Percentiles rank a stretch among this genome's conserved stretches.
Conservation (phyloP, 1,284 basidiomycete species). For the Leccinum brunneo-olivaceum region DNA sequence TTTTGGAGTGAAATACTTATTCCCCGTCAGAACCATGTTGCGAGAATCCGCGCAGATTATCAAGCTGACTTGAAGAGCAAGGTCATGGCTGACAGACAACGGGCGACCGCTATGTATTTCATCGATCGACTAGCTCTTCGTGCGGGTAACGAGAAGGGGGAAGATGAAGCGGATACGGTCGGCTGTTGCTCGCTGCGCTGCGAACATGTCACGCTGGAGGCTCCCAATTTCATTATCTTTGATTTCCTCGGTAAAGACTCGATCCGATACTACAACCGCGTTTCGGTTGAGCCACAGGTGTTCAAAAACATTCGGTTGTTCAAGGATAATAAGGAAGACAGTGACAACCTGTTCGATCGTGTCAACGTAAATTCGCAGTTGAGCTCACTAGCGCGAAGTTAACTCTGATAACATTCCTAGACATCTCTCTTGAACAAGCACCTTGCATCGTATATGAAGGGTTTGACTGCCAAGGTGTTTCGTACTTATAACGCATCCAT, state of each 20-base stretch:
- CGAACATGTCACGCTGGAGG: conserved; percentile 88
- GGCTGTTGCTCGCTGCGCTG: conserved; percentile 94
- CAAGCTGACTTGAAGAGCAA: conserved; percentile 79
- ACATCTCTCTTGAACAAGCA: conserved; percentile 85
- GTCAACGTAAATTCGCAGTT: conserved; percentile 55
- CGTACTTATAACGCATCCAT: conserved; percentile 97
- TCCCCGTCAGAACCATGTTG: conserved; percentile 70
- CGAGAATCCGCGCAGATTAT: conserved; percentile 85
- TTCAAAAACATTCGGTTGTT: conserved; percentile 90
- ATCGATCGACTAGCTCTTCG: conserved; percentile 92
- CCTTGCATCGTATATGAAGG: conserved; percentile 88
- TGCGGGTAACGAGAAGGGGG: conserved; percentile 97
- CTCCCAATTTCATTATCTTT: conserved; percentile 82
- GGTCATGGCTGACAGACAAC: conserved; percentile 87
- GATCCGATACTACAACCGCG: conserved; percentile 90
- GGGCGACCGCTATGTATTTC: conserved; percentile 95
- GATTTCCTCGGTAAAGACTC: conserved; percentile 98
- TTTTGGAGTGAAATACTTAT: conserved; percentile 7
- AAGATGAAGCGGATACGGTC: conserved; percentile 96
- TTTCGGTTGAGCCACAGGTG: conserved; percentile 80
- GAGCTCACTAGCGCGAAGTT: conserved; percentile 5
- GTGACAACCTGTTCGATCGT: conserved; percentile 91
- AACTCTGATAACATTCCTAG: conserved; percentile 36
- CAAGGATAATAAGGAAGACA: conserved; percentile 84
- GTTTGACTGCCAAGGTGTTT: conserved; percentile 95